These are phyloP conservation scores for Furcasterigmium furcatum DNA, from an alignment of 2,329 filamentous ascomycete species.

Conservation along the genomic window DNA sequence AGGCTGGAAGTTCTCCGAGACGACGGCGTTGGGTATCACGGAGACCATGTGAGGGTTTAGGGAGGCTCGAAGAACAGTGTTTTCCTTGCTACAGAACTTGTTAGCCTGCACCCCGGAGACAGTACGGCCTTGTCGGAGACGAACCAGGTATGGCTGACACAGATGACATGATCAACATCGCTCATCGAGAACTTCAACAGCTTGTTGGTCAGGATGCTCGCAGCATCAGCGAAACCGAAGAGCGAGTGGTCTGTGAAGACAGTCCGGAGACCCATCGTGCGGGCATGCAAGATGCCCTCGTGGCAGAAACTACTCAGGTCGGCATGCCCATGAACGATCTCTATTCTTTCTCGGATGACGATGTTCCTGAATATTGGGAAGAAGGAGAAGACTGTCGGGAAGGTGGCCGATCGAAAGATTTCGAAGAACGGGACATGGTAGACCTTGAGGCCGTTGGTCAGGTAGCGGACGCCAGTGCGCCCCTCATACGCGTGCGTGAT, in stretches of 20 bases:
- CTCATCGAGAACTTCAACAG: constrained; percentile 93
- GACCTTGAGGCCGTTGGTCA: constrained; percentile 97
- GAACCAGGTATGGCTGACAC: constrained; percentile 96
- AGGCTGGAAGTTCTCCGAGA: constrained; percentile 92
- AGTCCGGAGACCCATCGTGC: constrained; percentile 93
- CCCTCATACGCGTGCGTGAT: constrained; percentile 95
- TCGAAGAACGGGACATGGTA: constrained; percentile 96
- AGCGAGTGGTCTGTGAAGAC: constrained; percentile 97
- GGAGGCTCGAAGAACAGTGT: constrained; percentile 90
- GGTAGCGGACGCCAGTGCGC: constrained; percentile 86
- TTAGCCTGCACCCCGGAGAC: constrained; percentile 10
- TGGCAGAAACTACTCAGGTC: constrained; percentile 91
- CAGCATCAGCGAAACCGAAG: constrained; percentile 95
- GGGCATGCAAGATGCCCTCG: constrained; percentile 89
- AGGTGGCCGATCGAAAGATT: constrained; percentile 89
- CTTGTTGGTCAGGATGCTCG: constrained; percentile 95
- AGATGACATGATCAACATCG: constrained; percentile 97
- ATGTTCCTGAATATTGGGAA: constrained; percentile 98
- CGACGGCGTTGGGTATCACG: constrained; percentile 95
- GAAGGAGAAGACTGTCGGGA: constrained; percentile 97
- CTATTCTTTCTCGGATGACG: constrained; percentile 86
- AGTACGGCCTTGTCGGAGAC: constrained; percentile 14
- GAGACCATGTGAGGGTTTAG: constrained; percentile 96
- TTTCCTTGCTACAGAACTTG: constrained; percentile 72
- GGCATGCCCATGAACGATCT: constrained; percentile 97